Percentiles rank a stretch among this genome's conserved stretches.
Conservation (phyloP, 192 early-diverging fungal genomes). For the Coemansia sp. region DNA sequence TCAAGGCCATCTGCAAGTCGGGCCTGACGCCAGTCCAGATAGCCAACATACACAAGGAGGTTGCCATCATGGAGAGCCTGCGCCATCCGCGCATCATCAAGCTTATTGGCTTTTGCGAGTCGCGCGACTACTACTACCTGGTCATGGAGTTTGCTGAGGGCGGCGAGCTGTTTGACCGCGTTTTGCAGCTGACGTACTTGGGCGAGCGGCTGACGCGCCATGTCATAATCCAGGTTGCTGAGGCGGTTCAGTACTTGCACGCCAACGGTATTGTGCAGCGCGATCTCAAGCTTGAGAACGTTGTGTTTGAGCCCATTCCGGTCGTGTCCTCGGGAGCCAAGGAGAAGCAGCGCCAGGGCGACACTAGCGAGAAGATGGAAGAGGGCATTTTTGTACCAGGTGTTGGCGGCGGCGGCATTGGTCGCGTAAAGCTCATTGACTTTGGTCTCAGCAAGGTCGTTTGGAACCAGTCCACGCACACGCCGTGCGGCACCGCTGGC, state of each 20-base stretch:
- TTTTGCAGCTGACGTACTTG: conserved; percentile 78
- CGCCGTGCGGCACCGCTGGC: conserved; percentile 89
- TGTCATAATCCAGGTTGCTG: conserved; percentile 83
- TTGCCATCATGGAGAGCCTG: conserved; percentile 78
- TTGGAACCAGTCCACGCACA: conserved; percentile 78
- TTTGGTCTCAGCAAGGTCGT: conserved; percentile 88
- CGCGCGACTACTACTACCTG: conserved; percentile 72
- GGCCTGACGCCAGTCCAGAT: conserved; percentile 72
- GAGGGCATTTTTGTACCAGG: conserved; percentile 72
- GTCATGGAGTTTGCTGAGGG: conserved; percentile 81
- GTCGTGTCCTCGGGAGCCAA: conserved; percentile 53
- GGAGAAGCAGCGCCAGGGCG: conserved; percentile 56
- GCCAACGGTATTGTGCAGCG: conserved; percentile 83
- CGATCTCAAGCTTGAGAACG: conserved; percentile 94
- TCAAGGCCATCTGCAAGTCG: conserved; percentile 78
- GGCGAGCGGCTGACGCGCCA: conserved; percentile 75
- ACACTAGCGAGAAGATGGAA: conserved; percentile 63
- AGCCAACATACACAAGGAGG: conserved; percentile 84
- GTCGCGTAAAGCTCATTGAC: conserved; percentile 80
- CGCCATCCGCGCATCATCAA: conserved; percentile 74
- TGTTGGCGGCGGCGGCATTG: conserved; percentile 81
- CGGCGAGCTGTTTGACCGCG: conserved; percentile 88
- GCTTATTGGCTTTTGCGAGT: conserved; percentile 73
- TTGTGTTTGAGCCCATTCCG: conserved; percentile 73
- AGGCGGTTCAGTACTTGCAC: conserved; percentile 81